Percentiles rank a stretch among this genome's conserved stretches.
These are phyloP conservation scores for Xylaria flabelliformis DNA, from an alignment of 495 filamentous ascomycete species.

Conservation along the genomic window DNA sequence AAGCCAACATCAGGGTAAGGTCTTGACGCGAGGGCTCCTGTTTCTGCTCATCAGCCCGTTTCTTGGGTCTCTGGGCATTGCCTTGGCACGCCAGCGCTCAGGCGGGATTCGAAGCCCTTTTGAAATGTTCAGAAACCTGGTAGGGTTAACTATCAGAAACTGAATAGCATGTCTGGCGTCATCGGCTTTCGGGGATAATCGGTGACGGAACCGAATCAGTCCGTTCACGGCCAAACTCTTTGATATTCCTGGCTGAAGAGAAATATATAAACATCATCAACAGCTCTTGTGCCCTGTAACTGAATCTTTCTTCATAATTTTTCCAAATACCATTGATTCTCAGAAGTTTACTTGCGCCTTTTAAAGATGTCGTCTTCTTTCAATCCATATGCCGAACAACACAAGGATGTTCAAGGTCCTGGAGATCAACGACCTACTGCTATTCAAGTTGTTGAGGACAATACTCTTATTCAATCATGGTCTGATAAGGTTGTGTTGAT, in stretches of 20 bases:
- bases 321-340: background rate
- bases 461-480: slow-evolving; percentile 46
- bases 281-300: background rate
- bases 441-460: slow-evolving; percentile 58
- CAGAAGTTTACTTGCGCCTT: background rate
- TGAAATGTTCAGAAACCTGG: slow-evolving; percentile 1
- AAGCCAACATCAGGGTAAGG: slow-evolving; percentile 69
- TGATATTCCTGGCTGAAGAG: background rate
- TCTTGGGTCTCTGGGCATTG: slow-evolving; percentile 31
- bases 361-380: slow-evolving; percentile 28
- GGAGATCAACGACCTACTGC: slow-evolving; percentile 62
- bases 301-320: background rate
- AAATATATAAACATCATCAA: slow-evolving; percentile 6
- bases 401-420: slow-evolving; percentile 50
- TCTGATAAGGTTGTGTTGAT: slow-evolving; percentile 56
- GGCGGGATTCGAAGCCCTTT: slow-evolving; percentile 23
- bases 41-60: slow-evolving; percentile 41
- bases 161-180: background rate
- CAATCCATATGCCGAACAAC: slow-evolving; percentile 47
- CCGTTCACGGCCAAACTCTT: background rate
- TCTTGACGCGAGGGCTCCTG: slow-evolving; percentile 54
- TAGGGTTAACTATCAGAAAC: background rate
- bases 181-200: slow-evolving; percentile 11
- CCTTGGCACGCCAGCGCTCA: slow-evolving; percentile 29
- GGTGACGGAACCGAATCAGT: slow-evolving; percentile 1